phyloP scores from a whole-genome alignment of 1,284 basidiomycete species.

The Ustilago sp. region DNA sequence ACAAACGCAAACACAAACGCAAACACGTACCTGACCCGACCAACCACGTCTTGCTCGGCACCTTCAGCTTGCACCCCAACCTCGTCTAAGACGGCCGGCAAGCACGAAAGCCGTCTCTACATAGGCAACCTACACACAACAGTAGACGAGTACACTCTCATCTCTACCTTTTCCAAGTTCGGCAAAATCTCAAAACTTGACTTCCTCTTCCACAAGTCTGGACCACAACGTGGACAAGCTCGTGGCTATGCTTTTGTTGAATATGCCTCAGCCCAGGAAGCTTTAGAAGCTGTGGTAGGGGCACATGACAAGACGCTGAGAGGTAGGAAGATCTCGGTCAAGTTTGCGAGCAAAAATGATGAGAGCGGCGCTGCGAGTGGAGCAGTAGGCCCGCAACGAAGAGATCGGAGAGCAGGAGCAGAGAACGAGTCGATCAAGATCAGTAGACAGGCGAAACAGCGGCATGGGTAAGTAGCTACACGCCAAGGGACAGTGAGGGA shows the following conservation, averaged over 20 bases:
- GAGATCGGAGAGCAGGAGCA: conserved; percentile 14
- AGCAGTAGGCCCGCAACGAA: conserved; percentile 45
- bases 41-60: conserved; percentile 2
- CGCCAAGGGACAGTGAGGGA: background rate
- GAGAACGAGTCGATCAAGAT: conserved; percentile 75
- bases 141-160: conserved; percentile 86
- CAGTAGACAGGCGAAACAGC: conserved; percentile 78
- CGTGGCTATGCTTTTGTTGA: conserved; percentile 95
- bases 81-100: background rate
- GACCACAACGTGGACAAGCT: conserved; percentile 87
- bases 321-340: conserved; percentile 87
- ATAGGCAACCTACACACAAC: conserved; percentile 88
- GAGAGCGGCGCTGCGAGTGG: background rate
- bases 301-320: conserved; percentile 84
- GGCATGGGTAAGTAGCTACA: conserved; percentile 73
- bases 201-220: conserved; percentile 93
- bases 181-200: conserved; percentile 93
- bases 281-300: conserved; percentile 79
- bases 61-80: background rate
- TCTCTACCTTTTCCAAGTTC: conserved; percentile 89
- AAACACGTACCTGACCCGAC: conserved; percentile 29
- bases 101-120: conserved; percentile 76
- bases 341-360: conserved; percentile 80
- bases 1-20: conserved; percentile 2
- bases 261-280: conserved; percentile 76